Evolutionary conservation across 2,329 filamentous ascomycete genomes (phyloP), one percentile per base, ranked within the genome.

Genomic region (Diplodia corticola): DNA sequence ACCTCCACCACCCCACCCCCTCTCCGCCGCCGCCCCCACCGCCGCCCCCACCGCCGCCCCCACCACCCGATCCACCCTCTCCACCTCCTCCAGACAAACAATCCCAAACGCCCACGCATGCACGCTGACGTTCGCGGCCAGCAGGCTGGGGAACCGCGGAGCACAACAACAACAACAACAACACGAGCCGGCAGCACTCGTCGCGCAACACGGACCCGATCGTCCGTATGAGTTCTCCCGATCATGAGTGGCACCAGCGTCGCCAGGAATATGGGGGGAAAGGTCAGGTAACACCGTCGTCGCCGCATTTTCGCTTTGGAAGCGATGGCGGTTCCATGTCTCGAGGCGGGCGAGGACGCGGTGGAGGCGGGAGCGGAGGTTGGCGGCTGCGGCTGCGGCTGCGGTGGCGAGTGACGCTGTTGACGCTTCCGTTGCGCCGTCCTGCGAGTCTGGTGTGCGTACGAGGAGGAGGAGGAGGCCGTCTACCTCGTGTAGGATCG

Each of bases 61-160:
- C 15, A 59, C 22, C 22, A 44, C 22, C 9, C n/a, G 33, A 7
- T 15, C n/a, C 1, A 76, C 46, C 9, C 64, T 70, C 1, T 63
- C 59, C 3, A 79, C 70, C 26, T 78, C 75, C 0, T 67, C 48
- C 3, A 76, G 67, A 66, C 78, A 80, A 2, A 80, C 72, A 5
- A 79, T 73, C 49, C 71, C 73, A 33, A 80, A 78, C 0, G 76
- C 71, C 79, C 78, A 80, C 6, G 74, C 73, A 49, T 81, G 77
- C 0, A 75, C 79, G 20, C 76, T 69, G 4, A 72, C 72, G 44
- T 80, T 81, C 2, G 78, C 79, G 3, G 71, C 70, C 2, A 76
- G 77, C 22, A 81, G 74, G 22, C 73, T 73, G 0, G 74, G 70
- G 54, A 77, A 81, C 69, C 70, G 77, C n/a, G n/a, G n/a, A n/a